Base-by-base conservation (phyloP, 805 yeast genomes). In the Yarrowia phangngaensis region DNA sequence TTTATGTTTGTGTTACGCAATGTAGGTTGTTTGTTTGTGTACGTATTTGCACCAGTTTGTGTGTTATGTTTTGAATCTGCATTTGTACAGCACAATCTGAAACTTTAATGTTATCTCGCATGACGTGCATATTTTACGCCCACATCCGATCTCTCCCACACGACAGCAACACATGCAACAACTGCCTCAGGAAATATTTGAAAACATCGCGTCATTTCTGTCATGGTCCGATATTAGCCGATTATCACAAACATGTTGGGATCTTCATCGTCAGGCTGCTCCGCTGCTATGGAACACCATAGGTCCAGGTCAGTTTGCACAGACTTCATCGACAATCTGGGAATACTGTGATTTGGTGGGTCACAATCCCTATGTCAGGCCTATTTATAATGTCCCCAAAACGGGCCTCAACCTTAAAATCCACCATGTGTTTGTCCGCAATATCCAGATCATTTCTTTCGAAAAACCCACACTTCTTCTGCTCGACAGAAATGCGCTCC, bases 161-260 rank as follows among this genome's bases (percentile, higher is more conserved):
- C 28, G 5, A 4, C 29, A 16, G 13, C 12, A 24, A 4, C 29
- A 35, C 41, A 2, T 19, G 24, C 3, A 22, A 24, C 19, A 27
- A 30, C 43, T 36, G 13, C 43, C 43, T 6, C 43, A 36, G 43
- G 43, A 36, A 36, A 26, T 36, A 22, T 36, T 36, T 36, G 43
- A 36, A 36, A n/a, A 36, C 13, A 40, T 40, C 28, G 34, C 34
- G 8, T 9, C 47, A 6, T 29, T 28, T 16, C 47, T 40, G 28
- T 19, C 34, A 13, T 40, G 47, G 47, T 28, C 47, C 14, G 47
- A 40, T 19, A 24, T 40, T n/a, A 7, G n/a, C n/a, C 47, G 34
- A 8, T 28, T 40, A 20, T 28, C 34, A 12, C 47, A 29, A 26
- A 28, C 47, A 14, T 40, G 47, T 34, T 40, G 47, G 47, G 26